Evolutionary conservation across 805 yeast genomes (phyloP).

Genomic region (Schwanniomyces pseudopolymorphus): DNA sequence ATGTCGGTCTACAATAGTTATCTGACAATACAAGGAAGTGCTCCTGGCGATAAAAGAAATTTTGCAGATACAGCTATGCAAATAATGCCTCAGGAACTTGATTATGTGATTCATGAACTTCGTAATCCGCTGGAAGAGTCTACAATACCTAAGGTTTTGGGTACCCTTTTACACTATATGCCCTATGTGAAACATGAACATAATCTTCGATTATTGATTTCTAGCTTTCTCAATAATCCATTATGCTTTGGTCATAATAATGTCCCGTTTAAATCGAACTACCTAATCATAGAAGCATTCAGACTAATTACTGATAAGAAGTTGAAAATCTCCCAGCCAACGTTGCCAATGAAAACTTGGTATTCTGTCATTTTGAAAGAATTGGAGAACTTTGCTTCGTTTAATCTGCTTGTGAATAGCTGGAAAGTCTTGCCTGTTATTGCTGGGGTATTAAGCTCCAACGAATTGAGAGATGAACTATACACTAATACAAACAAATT

Average conservation of each 20-base stretch:
- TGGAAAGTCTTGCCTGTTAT: constrained; percentile 52
- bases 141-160: constrained; percentile 34
- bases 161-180: constrained; percentile 50
- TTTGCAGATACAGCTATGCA: neutral
- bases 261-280: constrained; percentile 27
- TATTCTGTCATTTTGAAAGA: constrained; percentile 39
- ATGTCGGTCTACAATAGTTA: neutral
- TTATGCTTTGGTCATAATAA: constrained; percentile 21
- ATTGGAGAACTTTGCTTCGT: constrained; percentile 27
- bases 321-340: constrained; percentile 47
- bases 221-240: constrained; percentile 46
- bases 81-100: constrained; percentile 43
- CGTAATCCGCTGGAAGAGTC: constrained; percentile 36
- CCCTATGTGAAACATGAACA: constrained; percentile 49
- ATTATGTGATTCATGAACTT: constrained; percentile 45
- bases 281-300: constrained; percentile 48
- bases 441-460: constrained; percentile 44
- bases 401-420: constrained; percentile 26
- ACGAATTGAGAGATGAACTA: constrained; percentile 31
- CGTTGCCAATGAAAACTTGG: constrained; percentile 44
- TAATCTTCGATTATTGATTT: constrained; percentile 45
- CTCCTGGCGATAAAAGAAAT: neutral
- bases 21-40: neutral
- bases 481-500: constrained; percentile 25
- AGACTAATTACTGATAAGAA: constrained; percentile 46